Conservation (phyloP, 495 filamentous ascomycete genomes). For the Cercophora sp. region DNA sequence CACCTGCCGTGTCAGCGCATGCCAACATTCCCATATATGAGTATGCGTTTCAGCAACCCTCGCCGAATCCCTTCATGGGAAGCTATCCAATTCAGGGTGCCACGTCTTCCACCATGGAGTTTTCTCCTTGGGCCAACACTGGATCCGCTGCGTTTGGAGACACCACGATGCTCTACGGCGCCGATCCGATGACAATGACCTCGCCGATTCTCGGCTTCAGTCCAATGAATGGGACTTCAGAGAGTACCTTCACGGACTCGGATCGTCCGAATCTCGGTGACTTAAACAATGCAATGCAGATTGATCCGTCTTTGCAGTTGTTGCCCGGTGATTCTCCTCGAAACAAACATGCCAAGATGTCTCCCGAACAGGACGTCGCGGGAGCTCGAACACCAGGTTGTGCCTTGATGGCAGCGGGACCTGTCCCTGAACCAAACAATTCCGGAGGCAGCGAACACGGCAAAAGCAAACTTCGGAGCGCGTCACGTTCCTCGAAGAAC, state of each 20-base stretch:
- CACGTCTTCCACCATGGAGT: not conserved
- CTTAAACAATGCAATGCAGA: not conserved
- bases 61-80: conserved; percentile 4
- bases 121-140: not conserved
- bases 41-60: conserved; percentile 1
- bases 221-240: not conserved
- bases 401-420: not conserved
- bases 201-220: conserved; percentile 4
- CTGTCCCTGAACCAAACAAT: not conserved
- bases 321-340: not conserved
- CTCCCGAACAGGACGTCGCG: not conserved
- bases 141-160: not conserved
- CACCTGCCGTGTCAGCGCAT: conserved; percentile 9
- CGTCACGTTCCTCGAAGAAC: conserved; percentile 40
- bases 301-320: not conserved
- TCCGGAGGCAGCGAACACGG: not conserved
- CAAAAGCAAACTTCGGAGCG: conserved; percentile 33
- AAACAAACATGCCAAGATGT: not conserved
- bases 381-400: not conserved
- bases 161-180: not conserved
- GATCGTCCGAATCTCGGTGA: not conserved
- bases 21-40: conserved; percentile 3
- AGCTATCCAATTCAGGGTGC: conserved; percentile 8
- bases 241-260: not conserved
- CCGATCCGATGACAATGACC: not conserved